These are phyloP conservation scores for Laburnicola sp. DNA, from an alignment of 2,329 filamentous ascomycete species.

Conservation along the genomic window DNA sequence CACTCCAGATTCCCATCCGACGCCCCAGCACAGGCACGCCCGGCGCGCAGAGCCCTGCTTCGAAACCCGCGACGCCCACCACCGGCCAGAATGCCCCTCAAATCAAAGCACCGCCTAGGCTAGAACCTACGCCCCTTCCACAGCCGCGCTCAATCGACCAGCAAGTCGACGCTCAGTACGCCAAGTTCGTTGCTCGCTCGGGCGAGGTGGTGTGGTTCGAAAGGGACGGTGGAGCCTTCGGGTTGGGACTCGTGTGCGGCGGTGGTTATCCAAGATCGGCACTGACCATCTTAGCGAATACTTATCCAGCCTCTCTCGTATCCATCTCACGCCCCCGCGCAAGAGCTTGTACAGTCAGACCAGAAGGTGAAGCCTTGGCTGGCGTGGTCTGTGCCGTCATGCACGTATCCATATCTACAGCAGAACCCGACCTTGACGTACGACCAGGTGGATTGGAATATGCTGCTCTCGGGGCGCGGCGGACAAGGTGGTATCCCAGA, in stretches of 20 bases:
- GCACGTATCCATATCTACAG: slow-evolving; percentile 52
- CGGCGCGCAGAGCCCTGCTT: slow-evolving; percentile 24
- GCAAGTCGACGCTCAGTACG: slow-evolving; percentile 52
- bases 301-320: slow-evolving; percentile 55
- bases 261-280: slow-evolving; percentile 46
- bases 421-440: slow-evolving; percentile 48
- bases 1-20: slow-evolving; percentile 33
- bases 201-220: slow-evolving; percentile 63
- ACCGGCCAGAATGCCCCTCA: slow-evolving; percentile 18
- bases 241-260: slow-evolving; percentile 56
- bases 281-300: slow-evolving; percentile 40
- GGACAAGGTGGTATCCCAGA: slow-evolving; percentile 56
- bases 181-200: slow-evolving; percentile 55
- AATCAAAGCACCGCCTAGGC: slow-evolving; percentile 27
- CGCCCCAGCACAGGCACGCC: slow-evolving; percentile 24
- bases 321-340: slow-evolving; percentile 45
- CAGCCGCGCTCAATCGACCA: slow-evolving; percentile 52
- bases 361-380: slow-evolving; percentile 58
- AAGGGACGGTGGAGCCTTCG: slow-evolving; percentile 55
- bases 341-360: slow-evolving; percentile 51
- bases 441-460: slow-evolving; percentile 57
- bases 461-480: slow-evolving; percentile 47
- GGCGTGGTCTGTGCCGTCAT: slow-evolving; percentile 60
- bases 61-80: slow-evolving; percentile 24
- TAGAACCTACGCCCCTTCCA: slow-evolving; percentile 46